Base-by-base conservation (phyloP, 2,329 filamentous ascomycete species). In the Shiraia sp. region DNA sequence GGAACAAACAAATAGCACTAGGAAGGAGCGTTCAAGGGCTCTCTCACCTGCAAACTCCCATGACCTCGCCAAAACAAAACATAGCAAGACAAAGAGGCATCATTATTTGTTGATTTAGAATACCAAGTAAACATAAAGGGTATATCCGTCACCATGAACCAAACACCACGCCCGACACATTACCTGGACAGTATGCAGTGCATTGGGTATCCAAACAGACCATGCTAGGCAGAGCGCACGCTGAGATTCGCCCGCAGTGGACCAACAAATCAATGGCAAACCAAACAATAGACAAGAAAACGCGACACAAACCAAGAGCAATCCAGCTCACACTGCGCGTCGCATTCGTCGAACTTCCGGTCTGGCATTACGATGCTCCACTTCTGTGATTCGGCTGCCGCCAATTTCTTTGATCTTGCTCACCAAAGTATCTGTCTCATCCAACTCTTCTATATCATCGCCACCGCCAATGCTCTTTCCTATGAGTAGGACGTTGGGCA, bases 401-500 rank as follows among this genome's bases (percentile, higher is more conserved):
- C 84, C 90, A 65, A 95, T 76, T 17, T 79, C 78, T 66, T 81
- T 82, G 49, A 97, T 79, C 67, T 84, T 93, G 41, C 80, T 79
- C 6, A 83, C 79, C 47, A 97, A 75, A 42, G 81, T 80, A 50
- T 85, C 83, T 23, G 79, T 77, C 19, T 75, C 69, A 45, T 77
- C 71, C 47, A 97, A 74, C 17, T 80, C 83, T 34, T 82, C 79
- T 42, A 99, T 80, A 47, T 96, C 90, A 64, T 97, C 92, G 35
- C 89, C 84, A 15, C 93, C 93, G 32, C 93, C 93, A 47, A 97
- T 89, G 69, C 87, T 93, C 68, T 86, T 84, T 32, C 90, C 90
- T 60, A 90, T 88, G 59, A 99, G 79, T 56, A 99, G 78, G 25
- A 97, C 80, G 65, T 99, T 99, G 12, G 93, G 93, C 0, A 99